These are phyloP conservation scores for Jimgerdemannia flammicorona DNA, from an alignment of 192 early-diverging fungal genomes.

Conservation along the genomic window DNA sequence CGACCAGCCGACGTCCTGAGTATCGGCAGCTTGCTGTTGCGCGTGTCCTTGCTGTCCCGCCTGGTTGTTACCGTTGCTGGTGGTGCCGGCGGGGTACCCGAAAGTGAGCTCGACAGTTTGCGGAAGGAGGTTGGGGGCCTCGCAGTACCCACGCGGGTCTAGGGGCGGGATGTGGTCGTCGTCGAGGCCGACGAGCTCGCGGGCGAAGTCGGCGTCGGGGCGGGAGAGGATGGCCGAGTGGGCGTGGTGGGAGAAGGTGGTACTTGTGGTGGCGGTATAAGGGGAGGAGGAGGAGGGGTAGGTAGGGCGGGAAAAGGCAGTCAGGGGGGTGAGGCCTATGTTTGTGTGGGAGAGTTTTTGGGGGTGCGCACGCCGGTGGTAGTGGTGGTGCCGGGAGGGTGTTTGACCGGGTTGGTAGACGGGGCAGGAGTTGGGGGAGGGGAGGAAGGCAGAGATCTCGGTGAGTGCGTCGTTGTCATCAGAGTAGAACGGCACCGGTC, in stretches of 20 bases:
- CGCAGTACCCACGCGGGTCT: constrained; percentile 40
- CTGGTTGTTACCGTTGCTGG: neutral
- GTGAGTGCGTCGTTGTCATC: neutral
- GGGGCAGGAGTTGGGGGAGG: neutral
- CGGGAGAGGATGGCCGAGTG: constrained; percentile 36
- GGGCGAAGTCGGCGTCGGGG: constrained; percentile 48
- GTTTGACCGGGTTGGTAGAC: neutral
- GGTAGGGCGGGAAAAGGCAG: neutral
- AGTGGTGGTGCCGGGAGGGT: neutral
- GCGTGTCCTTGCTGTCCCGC: constrained; percentile 3
- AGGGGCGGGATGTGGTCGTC: constrained; percentile 10
- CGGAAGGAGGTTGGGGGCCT: constrained; percentile 23
- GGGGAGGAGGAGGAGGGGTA: constrained; percentile 1
- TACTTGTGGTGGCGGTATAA: constrained; percentile 4
- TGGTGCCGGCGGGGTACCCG: constrained; percentile 4
- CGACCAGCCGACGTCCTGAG: neutral
- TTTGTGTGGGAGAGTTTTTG: neutral
- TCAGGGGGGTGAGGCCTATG: neutral
- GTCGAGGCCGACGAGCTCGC: constrained; percentile 37
- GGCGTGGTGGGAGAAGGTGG: constrained; percentile 5
- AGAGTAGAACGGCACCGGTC: neutral
- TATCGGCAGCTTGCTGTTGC: neutral
- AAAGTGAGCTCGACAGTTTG: constrained; percentile 33
- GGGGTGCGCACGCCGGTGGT: neutral
- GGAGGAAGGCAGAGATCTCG: constrained; percentile 6